These are phyloP conservation scores for Bondarzewia mesenterica DNA, from an alignment of 1,284 basidiomycete genomes.

Conservation along the genomic window DNA sequence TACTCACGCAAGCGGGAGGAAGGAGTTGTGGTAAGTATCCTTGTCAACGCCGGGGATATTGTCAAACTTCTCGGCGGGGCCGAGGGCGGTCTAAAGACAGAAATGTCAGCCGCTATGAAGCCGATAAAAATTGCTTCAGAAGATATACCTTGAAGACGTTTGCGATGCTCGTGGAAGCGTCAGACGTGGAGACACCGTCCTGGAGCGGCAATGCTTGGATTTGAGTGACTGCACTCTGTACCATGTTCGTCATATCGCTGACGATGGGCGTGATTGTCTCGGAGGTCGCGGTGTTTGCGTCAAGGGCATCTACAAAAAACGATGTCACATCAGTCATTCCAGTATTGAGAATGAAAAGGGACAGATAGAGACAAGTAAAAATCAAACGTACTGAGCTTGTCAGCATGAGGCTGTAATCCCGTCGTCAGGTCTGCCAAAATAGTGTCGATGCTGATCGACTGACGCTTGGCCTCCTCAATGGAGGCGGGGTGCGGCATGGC, in stretches of 20 bases:
- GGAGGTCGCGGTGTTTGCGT: not conserved
- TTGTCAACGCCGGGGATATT: not conserved
- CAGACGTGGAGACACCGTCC: not conserved
- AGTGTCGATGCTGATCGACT: not conserved
- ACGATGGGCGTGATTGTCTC: constrained; percentile 4
- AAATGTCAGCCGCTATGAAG: not conserved
- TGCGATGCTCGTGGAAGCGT: not conserved
- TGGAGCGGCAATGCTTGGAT: not conserved
- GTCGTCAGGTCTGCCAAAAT: not conserved
- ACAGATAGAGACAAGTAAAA: not conserved
- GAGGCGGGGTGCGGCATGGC: constrained; percentile 7
- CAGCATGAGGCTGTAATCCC: not conserved
- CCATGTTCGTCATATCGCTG: not conserved
- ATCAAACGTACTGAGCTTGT: not conserved
- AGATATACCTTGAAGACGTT: not conserved
- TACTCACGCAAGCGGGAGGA: not conserved
- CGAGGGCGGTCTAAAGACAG: not conserved
- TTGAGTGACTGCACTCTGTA: not conserved
- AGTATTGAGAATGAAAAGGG: not conserved
- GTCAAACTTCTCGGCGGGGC: not conserved
- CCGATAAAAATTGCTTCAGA: not conserved
- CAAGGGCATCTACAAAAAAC: not conserved
- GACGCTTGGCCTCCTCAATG: constrained; percentile 1
- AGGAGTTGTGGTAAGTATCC: not conserved
- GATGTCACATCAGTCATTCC: not conserved